Conservation (phyloP, 768 basidiomycete species). For the Dentipellis sp. region DNA sequence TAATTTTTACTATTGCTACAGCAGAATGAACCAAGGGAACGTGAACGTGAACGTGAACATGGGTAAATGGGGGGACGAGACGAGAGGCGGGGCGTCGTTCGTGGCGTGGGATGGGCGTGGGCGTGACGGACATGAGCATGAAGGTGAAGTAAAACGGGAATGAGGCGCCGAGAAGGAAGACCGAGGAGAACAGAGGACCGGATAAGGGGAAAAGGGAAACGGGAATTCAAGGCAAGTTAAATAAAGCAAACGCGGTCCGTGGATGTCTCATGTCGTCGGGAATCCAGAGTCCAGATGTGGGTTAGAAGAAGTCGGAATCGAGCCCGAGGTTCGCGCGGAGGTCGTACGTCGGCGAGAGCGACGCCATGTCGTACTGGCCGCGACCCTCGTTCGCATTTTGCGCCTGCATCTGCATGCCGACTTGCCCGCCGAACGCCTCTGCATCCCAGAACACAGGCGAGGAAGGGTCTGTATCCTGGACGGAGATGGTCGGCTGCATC, state of each 20-base stretch:
- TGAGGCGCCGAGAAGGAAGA: too few relatives aligned
- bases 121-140: not conserved
- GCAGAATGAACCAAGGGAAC: not conserved
- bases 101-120: too few relatives aligned
- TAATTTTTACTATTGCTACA: slow-evolving; percentile 4
- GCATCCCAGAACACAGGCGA: not conserved
- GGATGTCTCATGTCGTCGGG: not conserved
- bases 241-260: not conserved
- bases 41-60: not conserved
- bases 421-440: not conserved
- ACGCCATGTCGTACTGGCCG: not conserved
- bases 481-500: not conserved
- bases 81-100: too few relatives aligned
- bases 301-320: not conserved
- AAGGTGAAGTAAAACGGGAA: slow-evolving; percentile 8
- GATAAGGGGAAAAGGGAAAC: not conserved
- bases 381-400: not conserved
- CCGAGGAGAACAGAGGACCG: too few relatives aligned
- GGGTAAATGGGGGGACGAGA: too few relatives aligned
- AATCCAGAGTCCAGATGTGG: not conserved
- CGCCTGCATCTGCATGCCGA: not conserved
- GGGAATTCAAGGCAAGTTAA: not conserved
- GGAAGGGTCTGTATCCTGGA: not conserved
- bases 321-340: not conserved
- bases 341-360: not conserved